Conservation (phyloP, 2,329 filamentous ascomycete species). For the Beauveria medogensis region DNA sequence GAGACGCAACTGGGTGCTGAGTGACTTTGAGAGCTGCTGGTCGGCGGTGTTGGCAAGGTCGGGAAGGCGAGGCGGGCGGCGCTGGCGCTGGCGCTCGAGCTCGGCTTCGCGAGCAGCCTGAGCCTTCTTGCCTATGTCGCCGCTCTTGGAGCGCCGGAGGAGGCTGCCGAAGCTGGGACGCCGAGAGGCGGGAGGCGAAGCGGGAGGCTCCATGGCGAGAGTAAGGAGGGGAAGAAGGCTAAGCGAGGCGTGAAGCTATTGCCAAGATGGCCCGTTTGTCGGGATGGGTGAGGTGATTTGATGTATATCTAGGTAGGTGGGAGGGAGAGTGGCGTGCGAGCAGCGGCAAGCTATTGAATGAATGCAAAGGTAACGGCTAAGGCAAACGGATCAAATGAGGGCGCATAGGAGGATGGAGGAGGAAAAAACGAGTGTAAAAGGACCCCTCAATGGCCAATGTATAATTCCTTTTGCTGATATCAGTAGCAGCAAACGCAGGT, state of each 20-base stretch:
- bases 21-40: constrained; percentile 36
- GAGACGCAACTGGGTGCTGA: constrained; percentile 48
- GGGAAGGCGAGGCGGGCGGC: constrained; percentile 39
- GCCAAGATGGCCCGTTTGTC: not conserved
- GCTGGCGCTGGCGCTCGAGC: constrained; percentile 42
- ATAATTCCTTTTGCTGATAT: not conserved
- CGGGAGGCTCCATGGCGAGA: constrained; percentile 3
- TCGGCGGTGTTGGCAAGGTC: constrained; percentile 38
- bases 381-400: not conserved
- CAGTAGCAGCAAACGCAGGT: not conserved
- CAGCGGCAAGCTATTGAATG: not conserved
- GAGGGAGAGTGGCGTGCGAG: not conserved
- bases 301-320: not conserved
- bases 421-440: not conserved
- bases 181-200: constrained; percentile 23
- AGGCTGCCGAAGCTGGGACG: constrained; percentile 47
- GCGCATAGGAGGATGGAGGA: not conserved
- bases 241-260: not conserved
- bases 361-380: not conserved
- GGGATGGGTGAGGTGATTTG: not conserved
- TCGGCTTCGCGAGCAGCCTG: constrained; percentile 45
- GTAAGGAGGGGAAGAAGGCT: constrained; percentile 16
- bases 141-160: constrained; percentile 60
- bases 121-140: constrained; percentile 55
- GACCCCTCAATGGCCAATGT: not conserved